Conservation (phyloP, 495 filamentous ascomycete species). For the Cenococcum geophilum region DNA sequence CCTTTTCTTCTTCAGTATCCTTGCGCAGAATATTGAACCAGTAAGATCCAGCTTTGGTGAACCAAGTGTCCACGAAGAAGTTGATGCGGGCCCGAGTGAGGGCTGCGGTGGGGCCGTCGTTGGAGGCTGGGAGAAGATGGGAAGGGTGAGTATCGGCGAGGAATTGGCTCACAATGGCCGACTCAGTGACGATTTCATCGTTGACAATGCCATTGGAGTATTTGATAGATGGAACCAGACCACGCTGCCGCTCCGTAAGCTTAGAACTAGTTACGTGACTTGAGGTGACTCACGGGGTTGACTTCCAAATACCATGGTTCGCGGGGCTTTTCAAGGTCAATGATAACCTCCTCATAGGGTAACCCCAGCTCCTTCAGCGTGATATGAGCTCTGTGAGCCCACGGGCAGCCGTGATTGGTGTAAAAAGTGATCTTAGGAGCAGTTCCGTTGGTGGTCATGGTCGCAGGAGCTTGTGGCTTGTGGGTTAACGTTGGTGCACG, state of each 20-base stretch:
- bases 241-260: conserved; percentile 44
- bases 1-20: conserved; percentile 41
- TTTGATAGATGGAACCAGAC: conserved; percentile 67
- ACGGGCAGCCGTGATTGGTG: conserved; percentile 73
- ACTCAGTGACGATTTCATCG: conserved; percentile 64
- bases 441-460: conserved; percentile 3
- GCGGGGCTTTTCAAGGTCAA: conserved; percentile 66
- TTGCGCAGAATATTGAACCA: conserved; percentile 43
- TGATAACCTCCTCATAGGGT: conserved; percentile 71
- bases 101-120: conserved; percentile 34
- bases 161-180: conserved; percentile 68
- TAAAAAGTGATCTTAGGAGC: conserved; percentile 54
- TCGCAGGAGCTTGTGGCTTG: neutral
- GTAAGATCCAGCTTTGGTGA: conserved; percentile 51
- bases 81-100: conserved; percentile 60
- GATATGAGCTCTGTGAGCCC: conserved; percentile 77
- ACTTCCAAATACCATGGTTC: conserved; percentile 79
- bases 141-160: conserved; percentile 55
- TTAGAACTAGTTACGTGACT: conserved; percentile 4
- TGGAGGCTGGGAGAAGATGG: conserved; percentile 49
- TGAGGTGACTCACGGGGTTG: conserved; percentile 58
- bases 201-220: conserved; percentile 52
- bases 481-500: neutral
- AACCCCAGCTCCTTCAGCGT: conserved; percentile 65
- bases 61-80: conserved; percentile 74